These are phyloP conservation scores for Suillus lakei DNA, from an alignment of 768 basidiomycete species.

Conservation along the genomic window DNA sequence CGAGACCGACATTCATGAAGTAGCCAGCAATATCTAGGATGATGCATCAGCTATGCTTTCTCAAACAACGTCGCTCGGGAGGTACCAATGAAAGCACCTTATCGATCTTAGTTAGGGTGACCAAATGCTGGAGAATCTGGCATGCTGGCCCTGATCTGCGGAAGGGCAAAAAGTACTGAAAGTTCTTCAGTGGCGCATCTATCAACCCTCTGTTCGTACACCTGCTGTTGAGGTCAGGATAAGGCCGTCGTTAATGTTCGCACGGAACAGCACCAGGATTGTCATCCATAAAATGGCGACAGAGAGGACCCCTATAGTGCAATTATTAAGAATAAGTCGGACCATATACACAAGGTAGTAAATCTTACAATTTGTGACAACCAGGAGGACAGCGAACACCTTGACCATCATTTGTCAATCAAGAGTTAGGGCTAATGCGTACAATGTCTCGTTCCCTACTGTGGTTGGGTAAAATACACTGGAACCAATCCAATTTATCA, in stretches of 20 bases:
- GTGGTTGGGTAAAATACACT: conserved; percentile 1
- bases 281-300: conserved; percentile 12
- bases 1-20: conserved; percentile 12
- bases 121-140: conserved; percentile 10
- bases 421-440: not conserved
- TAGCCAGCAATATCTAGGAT: conserved; percentile 11
- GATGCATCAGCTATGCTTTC: not conserved
- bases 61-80: not conserved
- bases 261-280: conserved; percentile 7
- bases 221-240: conserved; percentile 9
- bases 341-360: not conserved
- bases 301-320: conserved; percentile 5
- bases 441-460: conserved; percentile 2
- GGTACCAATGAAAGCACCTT: conserved; percentile 10
- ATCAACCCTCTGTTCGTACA: not conserved
- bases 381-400: conserved; percentile 3
- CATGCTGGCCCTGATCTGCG: conserved; percentile 12
- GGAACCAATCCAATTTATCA: conserved; percentile 4
- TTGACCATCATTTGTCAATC: conserved; percentile 4
- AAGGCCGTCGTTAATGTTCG: not conserved
- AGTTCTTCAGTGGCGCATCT: not conserved
- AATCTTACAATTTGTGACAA: conserved; percentile 9
- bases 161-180: conserved; percentile 10
- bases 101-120: not conserved
- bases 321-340: not conserved